Evolutionary conservation across 2,329 filamentous ascomycete genomes (phyloP).

Genomic region (Colletotrichum tropicale): DNA sequence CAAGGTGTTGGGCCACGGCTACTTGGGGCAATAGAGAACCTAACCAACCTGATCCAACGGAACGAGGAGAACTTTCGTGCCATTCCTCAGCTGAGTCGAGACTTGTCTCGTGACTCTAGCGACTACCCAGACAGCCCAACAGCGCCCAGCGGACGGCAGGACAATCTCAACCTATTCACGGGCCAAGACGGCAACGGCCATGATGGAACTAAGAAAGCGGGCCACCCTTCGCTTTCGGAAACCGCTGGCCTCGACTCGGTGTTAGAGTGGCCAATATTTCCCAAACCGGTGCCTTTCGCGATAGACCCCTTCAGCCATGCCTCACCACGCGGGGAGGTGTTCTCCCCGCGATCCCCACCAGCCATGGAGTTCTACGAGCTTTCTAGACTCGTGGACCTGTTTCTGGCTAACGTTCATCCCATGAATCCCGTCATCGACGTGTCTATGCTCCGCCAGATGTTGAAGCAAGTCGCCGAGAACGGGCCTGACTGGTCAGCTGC

Average conservation of each 20-base stretch:
- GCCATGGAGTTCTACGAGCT: conserved; percentile 18
- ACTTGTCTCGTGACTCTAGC: conserved; percentile 10
- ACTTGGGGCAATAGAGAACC: conserved; percentile 13
- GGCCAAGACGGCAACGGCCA: neutral
- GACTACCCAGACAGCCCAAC: conserved; percentile 15
- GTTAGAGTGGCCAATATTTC: conserved; percentile 16
- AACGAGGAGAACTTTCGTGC: conserved; percentile 19
- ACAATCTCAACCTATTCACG: neutral
- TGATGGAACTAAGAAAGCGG: neutral
- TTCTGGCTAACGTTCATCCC: conserved; percentile 8
- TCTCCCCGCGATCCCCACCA: conserved; percentile 5
- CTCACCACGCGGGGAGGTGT: neutral
- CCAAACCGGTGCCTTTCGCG: conserved; percentile 16
- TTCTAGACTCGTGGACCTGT: conserved; percentile 4
- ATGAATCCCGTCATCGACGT: conserved; percentile 15
- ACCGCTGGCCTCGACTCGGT: conserved; percentile 17
- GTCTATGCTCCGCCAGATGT: conserved; percentile 3
- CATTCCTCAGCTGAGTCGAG: conserved; percentile 15
- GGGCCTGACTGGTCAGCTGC: conserved; percentile 20
- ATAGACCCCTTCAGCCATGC: conserved; percentile 7
- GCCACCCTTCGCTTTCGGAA: neutral
- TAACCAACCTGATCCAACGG: conserved; percentile 18
- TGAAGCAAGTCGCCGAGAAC: conserved; percentile 20
- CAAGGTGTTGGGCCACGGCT: conserved; percentile 14
- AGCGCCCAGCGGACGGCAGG: neutral